Evolutionary conservation across 2,329 filamentous ascomycete species (phyloP).

Genomic region (Fonsecaea pedrosoi): DNA sequence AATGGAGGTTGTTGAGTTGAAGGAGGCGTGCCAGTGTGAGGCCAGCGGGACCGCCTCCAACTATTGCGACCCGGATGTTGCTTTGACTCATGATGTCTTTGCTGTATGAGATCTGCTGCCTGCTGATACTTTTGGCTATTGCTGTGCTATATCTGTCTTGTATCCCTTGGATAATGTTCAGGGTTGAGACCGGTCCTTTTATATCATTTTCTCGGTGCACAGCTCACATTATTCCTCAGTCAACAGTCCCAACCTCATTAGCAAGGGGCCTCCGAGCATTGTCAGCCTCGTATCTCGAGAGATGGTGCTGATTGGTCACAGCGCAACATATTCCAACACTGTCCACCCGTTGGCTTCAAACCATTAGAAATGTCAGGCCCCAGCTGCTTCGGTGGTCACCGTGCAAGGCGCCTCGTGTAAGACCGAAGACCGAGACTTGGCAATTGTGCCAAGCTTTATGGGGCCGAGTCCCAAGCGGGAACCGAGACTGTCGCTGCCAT

Average conservation of each 20-base stretch:
- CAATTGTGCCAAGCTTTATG: not conserved
- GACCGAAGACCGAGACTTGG: conserved; percentile 14
- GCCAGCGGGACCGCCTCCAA: conserved; percentile 59
- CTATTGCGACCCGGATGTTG: conserved; percentile 51
- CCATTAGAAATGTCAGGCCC: not conserved
- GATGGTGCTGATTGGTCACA: not conserved
- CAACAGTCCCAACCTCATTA: not conserved
- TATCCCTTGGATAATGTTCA: not conserved
- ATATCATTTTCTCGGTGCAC: not conserved
- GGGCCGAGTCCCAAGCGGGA: not conserved
- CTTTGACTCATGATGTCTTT: conserved; percentile 31
- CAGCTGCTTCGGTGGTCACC: not conserved
- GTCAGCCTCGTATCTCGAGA: not conserved
- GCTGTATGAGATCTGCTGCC: not conserved
- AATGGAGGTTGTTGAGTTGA: conserved; percentile 53
- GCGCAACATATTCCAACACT: not conserved
- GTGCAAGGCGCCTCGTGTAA: conserved; percentile 14
- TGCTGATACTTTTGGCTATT: not conserved
- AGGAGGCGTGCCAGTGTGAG: conserved; percentile 62
- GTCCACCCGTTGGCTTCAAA: not conserved
- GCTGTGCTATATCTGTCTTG: not conserved
- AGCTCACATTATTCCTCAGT: not conserved
- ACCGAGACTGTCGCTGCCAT: not conserved
- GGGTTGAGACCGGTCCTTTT: not conserved
- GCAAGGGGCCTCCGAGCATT: not conserved